Percentiles rank a stretch among this genome's conserved stretches.
These are phyloP conservation scores for Debaryomyces fabryi DNA, from an alignment of 1,139 yeast species.

Conservation along the genomic window DNA sequence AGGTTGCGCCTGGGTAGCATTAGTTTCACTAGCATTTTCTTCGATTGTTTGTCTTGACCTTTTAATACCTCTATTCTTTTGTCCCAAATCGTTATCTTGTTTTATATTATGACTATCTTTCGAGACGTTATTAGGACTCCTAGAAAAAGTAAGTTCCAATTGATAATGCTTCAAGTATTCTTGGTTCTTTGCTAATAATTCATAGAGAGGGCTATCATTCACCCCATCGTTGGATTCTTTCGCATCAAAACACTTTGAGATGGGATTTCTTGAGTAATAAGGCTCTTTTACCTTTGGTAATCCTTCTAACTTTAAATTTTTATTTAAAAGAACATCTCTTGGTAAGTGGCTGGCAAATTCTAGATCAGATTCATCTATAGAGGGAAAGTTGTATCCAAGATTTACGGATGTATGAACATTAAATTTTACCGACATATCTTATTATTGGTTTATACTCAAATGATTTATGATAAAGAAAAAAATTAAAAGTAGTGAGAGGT, in stretches of 20 bases:
- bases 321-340: constrained; percentile 24
- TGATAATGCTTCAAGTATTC: constrained; percentile 19
- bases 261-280: constrained; percentile 14
- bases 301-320: constrained; percentile 26
- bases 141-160: constrained; percentile 22
- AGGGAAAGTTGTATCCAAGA: constrained; percentile 29
- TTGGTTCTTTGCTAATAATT: constrained; percentile 28
- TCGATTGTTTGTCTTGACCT: constrained; percentile 10
- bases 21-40: constrained; percentile 6
- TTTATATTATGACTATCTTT: background rate
- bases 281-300: constrained; percentile 20
- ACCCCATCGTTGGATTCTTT: background rate
- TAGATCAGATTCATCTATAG: constrained; percentile 15
- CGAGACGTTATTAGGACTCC: background rate
- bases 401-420: constrained; percentile 18
- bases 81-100: background rate
- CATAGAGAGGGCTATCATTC: constrained; percentile 32
- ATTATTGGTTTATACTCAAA: background rate
- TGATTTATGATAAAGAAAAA: background rate
- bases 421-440: constrained; percentile 2
- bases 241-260: constrained; percentile 13
- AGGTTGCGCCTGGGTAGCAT: constrained; percentile 14
- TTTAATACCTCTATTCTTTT: constrained; percentile 13
- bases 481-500: background rate
- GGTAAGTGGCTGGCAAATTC: constrained; percentile 16